A percentile compares a stretch with the other conserved stretches of the same genome.
These are phyloP conservation scores for Aspergillus sp. DNA, from an alignment of 2,329 filamentous ascomycete genomes.

Conservation along the genomic window DNA sequence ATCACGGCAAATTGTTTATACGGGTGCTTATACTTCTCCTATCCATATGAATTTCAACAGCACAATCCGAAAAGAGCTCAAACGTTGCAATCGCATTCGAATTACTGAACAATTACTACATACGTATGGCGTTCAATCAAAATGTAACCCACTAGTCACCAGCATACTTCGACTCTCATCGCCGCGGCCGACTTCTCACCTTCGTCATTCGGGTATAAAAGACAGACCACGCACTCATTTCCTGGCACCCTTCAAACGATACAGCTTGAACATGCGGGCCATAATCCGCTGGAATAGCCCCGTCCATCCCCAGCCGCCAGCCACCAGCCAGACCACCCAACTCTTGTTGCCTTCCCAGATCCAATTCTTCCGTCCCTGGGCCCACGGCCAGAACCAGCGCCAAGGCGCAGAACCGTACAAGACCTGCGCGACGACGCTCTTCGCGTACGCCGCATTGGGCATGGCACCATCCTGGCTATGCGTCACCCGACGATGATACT, in stretches of 20 bases:
- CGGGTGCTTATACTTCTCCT: conserved; percentile 1
- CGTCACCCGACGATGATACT: conserved; percentile 52
- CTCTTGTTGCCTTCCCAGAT: conserved; percentile 52
- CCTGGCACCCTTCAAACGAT: conserved; percentile 38
- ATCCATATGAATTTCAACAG: background rate
- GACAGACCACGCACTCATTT: conserved; percentile 7
- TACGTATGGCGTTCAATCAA: background rate
- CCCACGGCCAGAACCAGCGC: conserved; percentile 52
- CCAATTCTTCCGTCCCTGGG: conserved; percentile 35
- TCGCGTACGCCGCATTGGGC: conserved; percentile 54
- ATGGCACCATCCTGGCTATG: conserved; percentile 56
- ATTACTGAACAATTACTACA: too few relatives aligned
- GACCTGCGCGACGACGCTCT: conserved; percentile 54
- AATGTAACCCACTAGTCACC: background rate
- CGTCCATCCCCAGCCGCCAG: conserved; percentile 47
- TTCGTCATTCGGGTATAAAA: background rate
- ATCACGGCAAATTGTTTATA: conserved; percentile 20
- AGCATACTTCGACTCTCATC: background rate
- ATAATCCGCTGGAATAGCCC: conserved; percentile 44
- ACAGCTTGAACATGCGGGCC: conserved; percentile 52
- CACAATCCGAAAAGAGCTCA: background rate
- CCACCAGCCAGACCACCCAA: conserved; percentile 53
- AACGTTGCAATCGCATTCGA: too few relatives aligned
- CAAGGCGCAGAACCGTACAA: conserved; percentile 46
- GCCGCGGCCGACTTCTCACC: background rate